Base-by-base conservation (phyloP, 2,329 filamentous ascomycete species). In the Periconia macrospinosa region DNA sequence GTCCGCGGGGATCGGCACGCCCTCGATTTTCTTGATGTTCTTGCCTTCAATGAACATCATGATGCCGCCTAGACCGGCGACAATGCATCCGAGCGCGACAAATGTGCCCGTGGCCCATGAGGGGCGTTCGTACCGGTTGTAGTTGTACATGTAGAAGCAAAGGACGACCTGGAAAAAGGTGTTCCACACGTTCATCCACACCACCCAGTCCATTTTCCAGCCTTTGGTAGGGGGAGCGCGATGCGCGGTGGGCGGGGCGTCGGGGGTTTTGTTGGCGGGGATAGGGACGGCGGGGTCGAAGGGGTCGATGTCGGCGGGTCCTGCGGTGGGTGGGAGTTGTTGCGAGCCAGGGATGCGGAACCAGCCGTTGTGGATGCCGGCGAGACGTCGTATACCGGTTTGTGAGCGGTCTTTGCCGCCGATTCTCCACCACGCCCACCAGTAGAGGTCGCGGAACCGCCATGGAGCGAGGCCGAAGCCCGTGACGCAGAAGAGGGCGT, bases 401-500 rank as follows among this genome's bases (percentile, higher is more conserved):
- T 63, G 57, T 33, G 62, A 68, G 51, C 67, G 69, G 45, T 64
- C 81, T 67, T 48, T 84, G 75, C 52, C 80, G 47, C 20, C 90
- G 81, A 75, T 83, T 42, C 71, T 68, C 72, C 71, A 94, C 65
- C 82, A 80, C 46, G 89, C 72, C 33, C 92, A 78, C 68, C 85
- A 91, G 70, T 87, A 94, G 10, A 91, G 75, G 69, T 96, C 91
- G 30, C 91, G 81, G 62, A 92, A 89, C 30, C 91, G 83, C 91
- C 91, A 96, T 0, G 91, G 91, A 1, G 89, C 87, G 13, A 94
- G 80, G 0, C 91, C 91, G 60, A 95, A 93, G 1, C 87, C 91
- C 1, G 91, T 93, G 7, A 95, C 86, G 73, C 90, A 94, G 80
- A 96, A 96, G 1, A 96, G 82, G 0, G 83, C 88, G 66, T 92